Conservation (phyloP, 2,329 filamentous ascomycete genomes). For the Pseudocercospora musae region DNA sequence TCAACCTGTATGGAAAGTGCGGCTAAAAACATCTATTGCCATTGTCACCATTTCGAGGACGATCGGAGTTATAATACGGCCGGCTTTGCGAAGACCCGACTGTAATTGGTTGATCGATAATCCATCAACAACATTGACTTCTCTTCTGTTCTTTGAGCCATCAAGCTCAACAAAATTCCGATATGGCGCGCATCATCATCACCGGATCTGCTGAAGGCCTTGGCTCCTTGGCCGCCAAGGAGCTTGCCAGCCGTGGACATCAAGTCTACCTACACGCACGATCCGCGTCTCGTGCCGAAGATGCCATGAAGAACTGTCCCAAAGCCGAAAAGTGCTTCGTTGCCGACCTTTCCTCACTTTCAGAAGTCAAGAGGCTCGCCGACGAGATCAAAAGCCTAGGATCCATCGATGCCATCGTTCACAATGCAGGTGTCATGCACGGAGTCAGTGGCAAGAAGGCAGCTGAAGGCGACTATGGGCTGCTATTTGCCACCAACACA, state of each 20-base stretch:
- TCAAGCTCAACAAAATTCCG: background rate
- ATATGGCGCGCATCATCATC: conserved; percentile 10
- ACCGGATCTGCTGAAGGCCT: conserved; percentile 12
- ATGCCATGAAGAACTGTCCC: conserved; percentile 5
- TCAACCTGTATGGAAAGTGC: too few species aligned
- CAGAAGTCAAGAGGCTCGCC: conserved; percentile 4
- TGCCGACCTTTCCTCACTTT: conserved; percentile 5
- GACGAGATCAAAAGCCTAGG: conserved; percentile 3
- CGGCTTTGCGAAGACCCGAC: background rate
- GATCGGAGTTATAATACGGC: too few species aligned
- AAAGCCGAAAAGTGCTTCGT: conserved; percentile 10
- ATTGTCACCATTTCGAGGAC: too few species aligned
- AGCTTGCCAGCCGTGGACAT: conserved; percentile 7
- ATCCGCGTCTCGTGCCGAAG: conserved; percentile 3
- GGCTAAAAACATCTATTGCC: too few species aligned
- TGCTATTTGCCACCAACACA: conserved; percentile 11
- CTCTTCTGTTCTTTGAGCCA: background rate
- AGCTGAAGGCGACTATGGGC: conserved; percentile 3
- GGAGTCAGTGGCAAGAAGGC: conserved; percentile 3
- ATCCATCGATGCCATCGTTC: conserved; percentile 7
- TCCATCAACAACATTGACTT: background rate
- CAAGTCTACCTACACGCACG: conserved; percentile 10
- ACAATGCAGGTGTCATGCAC: conserved; percentile 10
- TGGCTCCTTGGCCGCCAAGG: conserved; percentile 7
- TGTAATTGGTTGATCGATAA: background rate